Percentiles rank a stretch among this genome's conserved stretches.
Evolutionary conservation across 139 green algal genomes (phyloP).

Genomic region (Coelastrella sp.): DNA sequence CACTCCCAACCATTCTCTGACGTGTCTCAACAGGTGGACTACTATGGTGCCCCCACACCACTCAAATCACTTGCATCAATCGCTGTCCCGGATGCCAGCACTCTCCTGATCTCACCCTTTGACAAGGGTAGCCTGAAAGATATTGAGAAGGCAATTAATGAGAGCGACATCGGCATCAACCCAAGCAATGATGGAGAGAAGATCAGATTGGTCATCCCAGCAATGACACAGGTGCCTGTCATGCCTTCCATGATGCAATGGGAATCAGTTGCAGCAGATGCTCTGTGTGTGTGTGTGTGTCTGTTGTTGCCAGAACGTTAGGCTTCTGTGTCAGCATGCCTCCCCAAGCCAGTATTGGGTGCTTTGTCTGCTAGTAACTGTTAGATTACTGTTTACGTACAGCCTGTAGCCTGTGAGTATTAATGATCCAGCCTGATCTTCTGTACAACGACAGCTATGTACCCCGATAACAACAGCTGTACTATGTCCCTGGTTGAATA

Average conservation of each 20-base stretch:
- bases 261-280: not conserved
- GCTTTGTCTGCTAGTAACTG: too few species aligned
- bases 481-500: too few species aligned
- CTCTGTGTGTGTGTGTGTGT: too few species aligned
- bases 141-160: conserved; percentile 83
- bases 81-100: conserved; percentile 84
- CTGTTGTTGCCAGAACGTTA: too few species aligned
- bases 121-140: conserved; percentile 85
- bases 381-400: too few species aligned
- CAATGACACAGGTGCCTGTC: conserved; percentile 88
- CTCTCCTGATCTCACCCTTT: conserved; percentile 92
- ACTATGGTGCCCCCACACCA: conserved; percentile 87
- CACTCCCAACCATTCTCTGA: too few species aligned
- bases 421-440: too few species aligned
- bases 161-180: conserved; percentile 90
- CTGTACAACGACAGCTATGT: not conserved
- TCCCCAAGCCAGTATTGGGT: too few species aligned
- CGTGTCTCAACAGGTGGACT: conserved; percentile 95
- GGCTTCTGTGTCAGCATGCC: not conserved
- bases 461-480: not conserved
- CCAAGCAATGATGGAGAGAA: conserved; percentile 96
- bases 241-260: too few species aligned
- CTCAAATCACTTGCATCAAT: conserved; percentile 90
- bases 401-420: too few species aligned
- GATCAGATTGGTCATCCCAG: conserved; percentile 92